A percentile compares a stretch with the other conserved stretches of the same genome.
Conservation (phyloP, 2,329 filamentous ascomycete species). For the Apiospora saccharicola region DNA sequence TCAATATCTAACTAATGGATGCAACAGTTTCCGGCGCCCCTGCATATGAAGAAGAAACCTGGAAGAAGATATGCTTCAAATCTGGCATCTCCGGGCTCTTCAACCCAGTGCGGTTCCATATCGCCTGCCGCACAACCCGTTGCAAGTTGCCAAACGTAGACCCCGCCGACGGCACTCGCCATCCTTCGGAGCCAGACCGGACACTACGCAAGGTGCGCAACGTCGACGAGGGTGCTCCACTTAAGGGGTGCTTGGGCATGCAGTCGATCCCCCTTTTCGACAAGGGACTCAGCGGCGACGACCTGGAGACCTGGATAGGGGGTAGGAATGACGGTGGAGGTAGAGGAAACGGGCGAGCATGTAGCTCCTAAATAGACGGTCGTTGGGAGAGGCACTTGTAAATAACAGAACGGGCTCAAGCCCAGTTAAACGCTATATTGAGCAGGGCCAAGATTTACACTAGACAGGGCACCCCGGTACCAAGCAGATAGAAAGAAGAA, state of each 20-base stretch:
- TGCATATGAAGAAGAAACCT: constrained; percentile 74
- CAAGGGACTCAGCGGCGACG: constrained; percentile 37
- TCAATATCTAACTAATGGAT: constrained; percentile 13
- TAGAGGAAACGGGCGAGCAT: constrained; percentile 56
- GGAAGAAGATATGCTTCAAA: constrained; percentile 67
- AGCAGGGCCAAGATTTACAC: background rate
- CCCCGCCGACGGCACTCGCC: constrained; percentile 63
- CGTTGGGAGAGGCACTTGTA: background rate
- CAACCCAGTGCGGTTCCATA: constrained; percentile 53
- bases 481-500: background rate
- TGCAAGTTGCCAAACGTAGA: constrained; percentile 78
- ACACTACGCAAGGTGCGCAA: constrained; percentile 65
- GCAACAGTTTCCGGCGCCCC: constrained; percentile 64
- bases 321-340: constrained; percentile 63
- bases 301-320: constrained; percentile 54
- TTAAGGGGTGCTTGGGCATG: constrained; percentile 68
- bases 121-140: constrained; percentile 71
- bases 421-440: background rate
- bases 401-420: background rate
- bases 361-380: constrained; percentile 25
- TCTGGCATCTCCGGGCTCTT: constrained; percentile 56
- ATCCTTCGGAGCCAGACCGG: constrained; percentile 62
- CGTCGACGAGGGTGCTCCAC: constrained; percentile 66
- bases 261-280: constrained; percentile 67
- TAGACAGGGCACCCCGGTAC: background rate